Percentiles rank a stretch among this genome's conserved stretches.
phyloP scores from a whole-genome alignment of 345 rosid genomes.

The Eucalyptus curtisii region DNA sequence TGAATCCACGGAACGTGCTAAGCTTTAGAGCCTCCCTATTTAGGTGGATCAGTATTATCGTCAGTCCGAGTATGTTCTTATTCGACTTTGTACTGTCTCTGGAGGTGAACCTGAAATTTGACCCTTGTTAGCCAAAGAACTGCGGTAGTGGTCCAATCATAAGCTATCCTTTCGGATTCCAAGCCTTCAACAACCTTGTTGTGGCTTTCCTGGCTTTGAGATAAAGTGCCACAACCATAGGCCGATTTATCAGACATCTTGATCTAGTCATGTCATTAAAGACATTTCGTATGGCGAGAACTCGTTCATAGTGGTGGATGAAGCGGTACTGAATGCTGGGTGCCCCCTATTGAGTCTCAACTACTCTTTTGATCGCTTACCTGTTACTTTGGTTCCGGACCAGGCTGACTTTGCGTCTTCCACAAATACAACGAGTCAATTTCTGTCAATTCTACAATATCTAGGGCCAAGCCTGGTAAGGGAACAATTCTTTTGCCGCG shows the following conservation, averaged over 20 bases:
- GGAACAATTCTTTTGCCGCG: background rate
- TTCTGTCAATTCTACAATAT: background rate
- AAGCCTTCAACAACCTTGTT: background rate
- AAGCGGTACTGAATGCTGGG: background rate
- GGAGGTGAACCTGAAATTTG: background rate
- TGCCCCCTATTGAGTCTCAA: conserved; percentile 1
- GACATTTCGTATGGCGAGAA: background rate
- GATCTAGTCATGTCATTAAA: background rate
- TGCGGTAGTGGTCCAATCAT: conserved; percentile 9
- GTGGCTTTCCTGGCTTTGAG: conserved; percentile 9
- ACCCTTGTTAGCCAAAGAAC: conserved; percentile 6
- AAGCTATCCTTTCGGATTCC: conserved; percentile 12
- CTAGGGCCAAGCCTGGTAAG: background rate
- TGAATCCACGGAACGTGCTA: background rate
- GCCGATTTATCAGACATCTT: conserved; percentile 1
- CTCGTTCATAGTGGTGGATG: background rate
- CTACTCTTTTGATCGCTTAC: conserved; percentile 12
- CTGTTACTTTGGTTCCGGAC: conserved; percentile 1
- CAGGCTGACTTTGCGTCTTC: conserved; percentile 9
- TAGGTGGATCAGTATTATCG: background rate
- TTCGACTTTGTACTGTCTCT: background rate
- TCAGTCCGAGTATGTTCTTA: background rate
- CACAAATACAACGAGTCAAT: background rate
- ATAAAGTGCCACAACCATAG: background rate
- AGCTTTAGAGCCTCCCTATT: background rate